Percentiles rank a stretch among this genome's conserved stretches.
phyloP scores from a whole-genome alignment of 1,139 yeast genomes.

The Wickerhamomyces sp. region DNA sequence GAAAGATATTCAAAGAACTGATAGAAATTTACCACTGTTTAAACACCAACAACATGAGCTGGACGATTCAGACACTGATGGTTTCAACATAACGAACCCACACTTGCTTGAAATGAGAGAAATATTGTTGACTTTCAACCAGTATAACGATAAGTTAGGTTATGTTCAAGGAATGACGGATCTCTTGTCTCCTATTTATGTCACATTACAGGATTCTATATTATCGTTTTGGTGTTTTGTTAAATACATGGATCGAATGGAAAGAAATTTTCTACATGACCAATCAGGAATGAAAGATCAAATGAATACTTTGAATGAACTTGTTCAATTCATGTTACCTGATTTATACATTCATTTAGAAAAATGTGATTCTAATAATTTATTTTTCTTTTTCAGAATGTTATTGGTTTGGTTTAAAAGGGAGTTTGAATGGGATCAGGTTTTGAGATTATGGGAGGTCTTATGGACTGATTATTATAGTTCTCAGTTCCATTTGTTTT shows the following conservation, averaged over 20 bases:
- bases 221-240: slow-evolving; percentile 86
- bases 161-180: slow-evolving; percentile 99
- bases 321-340: slow-evolving; percentile 87
- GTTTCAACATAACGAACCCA: slow-evolving; percentile 56
- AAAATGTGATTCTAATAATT: slow-evolving; percentile 81
- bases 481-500: slow-evolving; percentile 81
- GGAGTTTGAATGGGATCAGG: slow-evolving; percentile 80
- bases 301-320: slow-evolving; percentile 74
- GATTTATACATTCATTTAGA: slow-evolving; percentile 76
- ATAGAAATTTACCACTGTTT: slow-evolving; percentile 67
- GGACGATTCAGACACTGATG: slow-evolving; percentile 41
- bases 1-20: slow-evolving; percentile 91
- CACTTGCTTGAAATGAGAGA: slow-evolving; percentile 72
- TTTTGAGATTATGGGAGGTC: slow-evolving; percentile 81
- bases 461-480: slow-evolving; percentile 85
- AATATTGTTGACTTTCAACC: slow-evolving; percentile 81
- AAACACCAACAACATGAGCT: slow-evolving; percentile 38
- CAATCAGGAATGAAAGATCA: slow-evolving; percentile 92
- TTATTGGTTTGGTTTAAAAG: slow-evolving; percentile 92
- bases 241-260: slow-evolving; percentile 92
- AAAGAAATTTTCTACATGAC: slow-evolving; percentile 85
- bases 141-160: slow-evolving; percentile 77
- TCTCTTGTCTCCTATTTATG: slow-evolving; percentile 80
- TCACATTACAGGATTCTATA: slow-evolving; percentile 68
- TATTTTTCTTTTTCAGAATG: slow-evolving; percentile 94